These are phyloP conservation scores for Aspergillus hancockii DNA, from an alignment of 495 filamentous ascomycete species.

Conservation along the genomic window DNA sequence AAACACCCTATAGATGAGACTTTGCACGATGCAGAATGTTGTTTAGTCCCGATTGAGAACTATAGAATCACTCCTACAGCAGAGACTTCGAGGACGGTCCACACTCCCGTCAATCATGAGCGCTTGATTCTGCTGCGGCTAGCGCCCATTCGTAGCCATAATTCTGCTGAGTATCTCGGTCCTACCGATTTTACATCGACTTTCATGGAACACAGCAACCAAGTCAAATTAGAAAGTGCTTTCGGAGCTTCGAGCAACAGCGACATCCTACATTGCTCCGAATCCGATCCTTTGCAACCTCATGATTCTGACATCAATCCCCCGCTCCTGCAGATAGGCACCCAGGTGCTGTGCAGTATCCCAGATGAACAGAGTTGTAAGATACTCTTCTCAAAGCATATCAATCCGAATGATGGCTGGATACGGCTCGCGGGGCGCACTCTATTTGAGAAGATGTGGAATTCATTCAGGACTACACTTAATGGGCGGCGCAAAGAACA, in stretches of 20 bases:
- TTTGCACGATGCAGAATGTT: too few relatives aligned
- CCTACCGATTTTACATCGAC: slow-evolving; percentile 10
- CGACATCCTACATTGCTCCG: background rate
- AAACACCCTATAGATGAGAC: too few relatives aligned
- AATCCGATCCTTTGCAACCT: background rate
- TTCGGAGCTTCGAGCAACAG: background rate
- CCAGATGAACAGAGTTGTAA: slow-evolving; percentile 5
- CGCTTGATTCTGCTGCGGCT: too few relatives aligned
- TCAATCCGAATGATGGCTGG: background rate
- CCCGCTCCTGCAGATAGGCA: slow-evolving; percentile 1
- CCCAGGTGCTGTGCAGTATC: slow-evolving; percentile 3
- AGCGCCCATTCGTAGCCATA: background rate
- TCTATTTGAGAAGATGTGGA: background rate
- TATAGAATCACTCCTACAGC: too few relatives aligned
- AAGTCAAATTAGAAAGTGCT: slow-evolving; percentile 4
- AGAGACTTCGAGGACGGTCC: too few relatives aligned
- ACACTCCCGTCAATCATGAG: too few relatives aligned
- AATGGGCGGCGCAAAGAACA: background rate
- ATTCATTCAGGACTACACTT: background rate
- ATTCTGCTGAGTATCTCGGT: slow-evolving; percentile 9
- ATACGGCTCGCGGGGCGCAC: background rate
- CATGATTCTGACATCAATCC: background rate
- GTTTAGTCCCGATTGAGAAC: too few relatives aligned
- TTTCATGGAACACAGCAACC: slow-evolving; percentile 9
- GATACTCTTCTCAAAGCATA: background rate